phyloP scores from a whole-genome alignment of 2,329 filamentous ascomycete genomes.

The Pseudocercospora fuligena region DNA sequence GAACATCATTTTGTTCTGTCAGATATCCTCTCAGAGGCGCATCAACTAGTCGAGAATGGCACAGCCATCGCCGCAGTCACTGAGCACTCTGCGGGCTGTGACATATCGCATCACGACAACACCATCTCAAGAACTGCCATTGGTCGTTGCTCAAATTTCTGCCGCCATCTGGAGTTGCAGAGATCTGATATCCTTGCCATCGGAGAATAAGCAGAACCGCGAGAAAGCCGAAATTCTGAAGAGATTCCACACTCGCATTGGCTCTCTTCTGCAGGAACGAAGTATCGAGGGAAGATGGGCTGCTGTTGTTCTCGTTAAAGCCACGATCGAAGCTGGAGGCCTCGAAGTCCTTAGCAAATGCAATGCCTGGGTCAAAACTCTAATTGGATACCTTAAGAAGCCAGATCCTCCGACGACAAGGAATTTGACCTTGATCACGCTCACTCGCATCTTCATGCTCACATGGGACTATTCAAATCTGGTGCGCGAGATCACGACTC shows the following conservation, averaged over 20 bases:
- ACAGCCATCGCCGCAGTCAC: constrained; percentile 42
- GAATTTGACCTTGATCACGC: constrained; percentile 73
- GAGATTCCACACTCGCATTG: constrained; percentile 79
- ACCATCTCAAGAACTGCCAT: constrained; percentile 73
- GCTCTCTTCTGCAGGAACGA: constrained; percentile 77
- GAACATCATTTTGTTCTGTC: not conserved
- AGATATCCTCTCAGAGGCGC: not conserved
- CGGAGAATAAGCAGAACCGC: constrained; percentile 60
- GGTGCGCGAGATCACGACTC: constrained; percentile 84
- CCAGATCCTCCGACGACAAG: constrained; percentile 76
- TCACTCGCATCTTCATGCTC: constrained; percentile 82
- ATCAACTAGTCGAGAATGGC: constrained; percentile 15
- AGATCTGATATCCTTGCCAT: constrained; percentile 65
- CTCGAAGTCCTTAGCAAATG: constrained; percentile 78
- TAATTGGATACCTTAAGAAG: constrained; percentile 79
- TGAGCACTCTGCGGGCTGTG: constrained; percentile 59
- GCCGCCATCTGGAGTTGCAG: constrained; percentile 59
- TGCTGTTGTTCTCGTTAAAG: constrained; percentile 78
- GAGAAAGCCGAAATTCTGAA: constrained; percentile 75
- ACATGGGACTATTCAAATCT: constrained; percentile 83
- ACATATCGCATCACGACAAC: constrained; percentile 74
- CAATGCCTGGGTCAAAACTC: constrained; percentile 75
- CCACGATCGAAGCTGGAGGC: constrained; percentile 78
- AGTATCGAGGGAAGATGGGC: constrained; percentile 76
- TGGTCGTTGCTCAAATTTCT: constrained; percentile 71